Evolutionary conservation across 805 yeast species (phyloP).

Genomic region (Starmerella powellii): DNA sequence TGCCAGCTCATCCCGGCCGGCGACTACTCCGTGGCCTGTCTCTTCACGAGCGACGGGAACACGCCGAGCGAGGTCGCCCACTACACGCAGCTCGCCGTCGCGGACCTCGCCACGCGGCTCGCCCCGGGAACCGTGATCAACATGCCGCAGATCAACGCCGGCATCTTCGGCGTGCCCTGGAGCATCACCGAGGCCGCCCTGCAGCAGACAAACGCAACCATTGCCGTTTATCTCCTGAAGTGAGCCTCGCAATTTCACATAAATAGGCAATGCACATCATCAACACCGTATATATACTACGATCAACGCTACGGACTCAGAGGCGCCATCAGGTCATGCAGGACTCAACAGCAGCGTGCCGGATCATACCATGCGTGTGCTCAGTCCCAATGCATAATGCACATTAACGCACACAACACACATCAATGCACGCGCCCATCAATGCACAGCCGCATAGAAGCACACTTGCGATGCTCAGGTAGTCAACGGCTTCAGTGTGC

Average conservation of each 20-base stretch:
- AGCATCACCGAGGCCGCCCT: conserved; percentile 46
- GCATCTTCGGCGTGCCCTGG: conserved; percentile 76
- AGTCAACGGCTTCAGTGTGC: too few species aligned
- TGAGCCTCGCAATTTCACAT: not conserved
- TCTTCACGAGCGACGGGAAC: conserved; percentile 48
- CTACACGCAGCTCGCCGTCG: conserved; percentile 41
- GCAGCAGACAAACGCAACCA: conserved; percentile 27
- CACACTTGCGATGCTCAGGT: too few species aligned
- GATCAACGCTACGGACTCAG: not conserved
- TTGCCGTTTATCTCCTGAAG: conserved; percentile 39
- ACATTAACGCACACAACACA: too few species aligned
- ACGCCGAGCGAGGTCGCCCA: conserved; percentile 37
- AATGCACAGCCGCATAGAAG: too few species aligned
- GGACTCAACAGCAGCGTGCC: too few species aligned
- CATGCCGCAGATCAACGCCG: conserved; percentile 73
- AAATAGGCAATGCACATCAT: not conserved
- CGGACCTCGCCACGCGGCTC: conserved; percentile 34
- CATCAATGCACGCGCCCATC: too few species aligned
- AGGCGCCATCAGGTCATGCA: too few species aligned
- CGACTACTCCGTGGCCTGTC: conserved; percentile 42
- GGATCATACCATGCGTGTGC: too few species aligned
- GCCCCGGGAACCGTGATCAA: conserved; percentile 29
- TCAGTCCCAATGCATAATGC: too few species aligned
- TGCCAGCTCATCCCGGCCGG: conserved; percentile 38
- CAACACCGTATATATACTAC: not conserved